Evolutionary conservation across 805 yeast species (phyloP).

Genomic region (Lachancea quebecensis): DNA sequence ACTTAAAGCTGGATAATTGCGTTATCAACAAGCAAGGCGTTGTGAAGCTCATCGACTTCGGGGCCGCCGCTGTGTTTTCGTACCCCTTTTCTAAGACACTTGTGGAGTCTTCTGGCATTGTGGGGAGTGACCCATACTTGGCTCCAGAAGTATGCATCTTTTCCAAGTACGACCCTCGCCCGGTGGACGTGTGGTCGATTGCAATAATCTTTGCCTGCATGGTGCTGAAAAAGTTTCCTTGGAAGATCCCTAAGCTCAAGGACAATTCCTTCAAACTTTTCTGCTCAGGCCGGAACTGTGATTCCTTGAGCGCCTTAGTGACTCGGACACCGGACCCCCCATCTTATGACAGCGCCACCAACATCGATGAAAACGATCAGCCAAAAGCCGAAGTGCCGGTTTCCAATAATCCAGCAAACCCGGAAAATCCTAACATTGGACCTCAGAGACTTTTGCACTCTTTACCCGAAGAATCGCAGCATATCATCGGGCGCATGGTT

Average conservation of each 20-base stretch:
- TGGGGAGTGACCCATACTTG: constrained; percentile 82
- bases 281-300: constrained; percentile 65
- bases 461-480: constrained; percentile 60
- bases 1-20: constrained; percentile 87
- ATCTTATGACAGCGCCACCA: constrained; percentile 24
- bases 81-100: constrained; percentile 73
- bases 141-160: constrained; percentile 90
- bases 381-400: constrained; percentile 5
- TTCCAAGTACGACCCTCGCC: constrained; percentile 80
- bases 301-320: constrained; percentile 55
- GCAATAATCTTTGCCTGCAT: constrained; percentile 90
- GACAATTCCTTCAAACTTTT: constrained; percentile 81
- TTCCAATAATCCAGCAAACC: constrained; percentile 29
- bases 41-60: constrained; percentile 87
- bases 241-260: constrained; percentile 82
- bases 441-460: constrained; percentile 67
- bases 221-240: constrained; percentile 86
- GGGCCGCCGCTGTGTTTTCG: constrained; percentile 84
- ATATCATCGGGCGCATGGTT: constrained; percentile 68
- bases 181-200: constrained; percentile 90
- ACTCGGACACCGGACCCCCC: constrained; percentile 49
- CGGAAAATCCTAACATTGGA: constrained; percentile 65
- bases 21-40: constrained; percentile 78
- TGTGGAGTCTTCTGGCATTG: constrained; percentile 76
- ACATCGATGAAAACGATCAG: constrained; percentile 2